A percentile compares a stretch with the other conserved stretches of the same genome.
Evolutionary conservation across 495 filamentous ascomycete species (phyloP).

Genomic region (Talaromyces trachyspermus): DNA sequence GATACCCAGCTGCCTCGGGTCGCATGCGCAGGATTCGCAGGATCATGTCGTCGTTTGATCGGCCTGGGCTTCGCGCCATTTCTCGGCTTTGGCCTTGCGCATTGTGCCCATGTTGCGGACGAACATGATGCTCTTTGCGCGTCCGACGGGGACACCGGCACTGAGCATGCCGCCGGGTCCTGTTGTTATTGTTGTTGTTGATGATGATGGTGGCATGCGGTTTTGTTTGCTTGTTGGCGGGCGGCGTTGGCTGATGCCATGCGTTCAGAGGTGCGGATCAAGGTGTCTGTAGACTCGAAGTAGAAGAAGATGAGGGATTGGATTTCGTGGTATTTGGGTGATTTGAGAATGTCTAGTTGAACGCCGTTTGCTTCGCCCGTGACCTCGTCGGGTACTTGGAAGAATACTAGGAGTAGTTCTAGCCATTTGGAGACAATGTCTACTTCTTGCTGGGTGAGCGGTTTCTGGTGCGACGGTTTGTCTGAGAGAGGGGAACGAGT

Average conservation of each 20-base stretch:
- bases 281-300: conserved; percentile 82
- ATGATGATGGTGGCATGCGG: too few species aligned
- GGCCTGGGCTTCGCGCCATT: conserved; percentile 87
- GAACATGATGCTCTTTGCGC: conserved; percentile 92
- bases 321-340: conserved; percentile 96
- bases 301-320: conserved; percentile 97
- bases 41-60: conserved; percentile 98
- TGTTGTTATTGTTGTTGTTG: too few species aligned
- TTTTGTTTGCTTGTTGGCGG: conserved; percentile 58
- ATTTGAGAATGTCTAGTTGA: conserved; percentile 83
- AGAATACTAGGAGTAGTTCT: conserved; percentile 86
- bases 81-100: conserved; percentile 90
- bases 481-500: conserved; percentile 93
- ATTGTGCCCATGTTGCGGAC: conserved; percentile 93
- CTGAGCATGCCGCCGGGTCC: conserved; percentile 59
- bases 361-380: conserved; percentile 84
- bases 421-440: conserved; percentile 96
- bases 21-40: conserved; percentile 92
- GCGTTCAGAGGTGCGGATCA: conserved; percentile 85
- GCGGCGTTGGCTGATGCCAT: conserved; percentile 89
- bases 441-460: conserved; percentile 79
- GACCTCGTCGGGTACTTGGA: conserved; percentile 83
- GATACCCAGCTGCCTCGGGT: conserved; percentile 83
- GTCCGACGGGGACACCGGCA: conserved; percentile 57
- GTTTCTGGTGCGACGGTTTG: conserved; percentile 84